phyloP scores from a whole-genome alignment of 352 stramenopile species.

The Pythium dissimile region DNA sequence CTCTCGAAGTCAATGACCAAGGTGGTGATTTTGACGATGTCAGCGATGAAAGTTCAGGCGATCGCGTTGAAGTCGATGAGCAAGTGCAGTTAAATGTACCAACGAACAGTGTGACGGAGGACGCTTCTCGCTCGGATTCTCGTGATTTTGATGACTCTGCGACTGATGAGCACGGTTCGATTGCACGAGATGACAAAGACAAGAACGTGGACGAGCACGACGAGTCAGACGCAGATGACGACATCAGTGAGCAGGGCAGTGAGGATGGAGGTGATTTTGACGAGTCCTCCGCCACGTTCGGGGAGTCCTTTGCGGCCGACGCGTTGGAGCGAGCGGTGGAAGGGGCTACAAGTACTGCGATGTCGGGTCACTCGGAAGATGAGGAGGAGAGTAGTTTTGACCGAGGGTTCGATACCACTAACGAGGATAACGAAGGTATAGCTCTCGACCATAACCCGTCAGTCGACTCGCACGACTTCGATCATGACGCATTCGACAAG shows the following conservation, averaged over 20 bases:
- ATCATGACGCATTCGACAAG: too few species aligned
- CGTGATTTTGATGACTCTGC: too few species aligned
- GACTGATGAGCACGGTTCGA: too few species aligned
- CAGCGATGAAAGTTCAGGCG: neutral
- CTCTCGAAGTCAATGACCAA: neutral
- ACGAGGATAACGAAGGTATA: too few species aligned
- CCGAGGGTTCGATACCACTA: too few species aligned
- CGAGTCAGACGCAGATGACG: neutral
- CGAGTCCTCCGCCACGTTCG: slow-evolving; percentile 13
- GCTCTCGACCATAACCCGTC: too few species aligned
- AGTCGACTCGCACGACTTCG: too few species aligned
- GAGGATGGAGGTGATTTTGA: slow-evolving; percentile 1
- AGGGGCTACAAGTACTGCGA: neutral
- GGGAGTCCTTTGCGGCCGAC: slow-evolving; percentile 15
- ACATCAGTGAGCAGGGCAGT: neutral
- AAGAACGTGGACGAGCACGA: neutral
- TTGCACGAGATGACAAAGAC: too few species aligned
- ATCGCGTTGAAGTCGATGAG: neutral
- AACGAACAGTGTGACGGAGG: neutral
- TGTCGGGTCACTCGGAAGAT: too few species aligned
- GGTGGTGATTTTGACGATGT: slow-evolving; percentile 7
- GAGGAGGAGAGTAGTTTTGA: too few species aligned
- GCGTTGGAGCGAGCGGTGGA: slow-evolving; percentile 9
- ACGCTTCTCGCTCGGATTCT: neutral
- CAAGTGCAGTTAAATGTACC: too few species aligned